These are phyloP conservation scores for Bassia scoparia DNA, from an alignment of 148 eudicot genomes.

Conservation along the genomic window DNA sequence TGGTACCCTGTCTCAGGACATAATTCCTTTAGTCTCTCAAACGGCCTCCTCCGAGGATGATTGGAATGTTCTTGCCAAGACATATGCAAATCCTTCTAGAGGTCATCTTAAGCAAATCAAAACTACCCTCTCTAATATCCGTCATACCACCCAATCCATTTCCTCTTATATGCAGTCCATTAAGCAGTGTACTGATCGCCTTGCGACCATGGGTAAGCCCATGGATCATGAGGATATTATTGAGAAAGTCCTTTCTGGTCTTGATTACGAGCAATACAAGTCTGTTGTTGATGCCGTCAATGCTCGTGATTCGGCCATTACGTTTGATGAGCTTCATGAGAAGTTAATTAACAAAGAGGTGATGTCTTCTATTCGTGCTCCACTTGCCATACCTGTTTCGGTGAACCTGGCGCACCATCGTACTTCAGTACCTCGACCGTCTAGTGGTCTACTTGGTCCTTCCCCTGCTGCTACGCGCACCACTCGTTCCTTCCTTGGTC, in stretches of 20 bases:
- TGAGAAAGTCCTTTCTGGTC: neutral
- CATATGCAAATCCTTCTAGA: conserved; percentile 1
- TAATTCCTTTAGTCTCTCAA: neutral
- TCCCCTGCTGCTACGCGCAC: neutral
- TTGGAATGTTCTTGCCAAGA: conserved; percentile 1
- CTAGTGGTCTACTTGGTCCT: neutral
- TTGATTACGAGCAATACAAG: neutral
- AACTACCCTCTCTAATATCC: neutral
- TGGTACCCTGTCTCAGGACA: neutral
- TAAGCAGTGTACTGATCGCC: too few relatives aligned
- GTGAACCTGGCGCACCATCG: neutral
- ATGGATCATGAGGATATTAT: neutral
- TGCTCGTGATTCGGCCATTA: neutral
- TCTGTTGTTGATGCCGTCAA: neutral
- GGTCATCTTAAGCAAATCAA: neutral
- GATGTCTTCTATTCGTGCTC: neutral
- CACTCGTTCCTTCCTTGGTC: neutral
- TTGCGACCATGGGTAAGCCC: neutral
- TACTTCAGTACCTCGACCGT: too few relatives aligned
- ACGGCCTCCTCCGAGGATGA: conserved; percentile 6
- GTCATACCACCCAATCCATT: neutral
- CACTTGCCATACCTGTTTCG: too few relatives aligned
- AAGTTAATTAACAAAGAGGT: neutral
- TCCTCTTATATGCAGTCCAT: too few relatives aligned
- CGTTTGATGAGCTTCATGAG: neutral